Conservation (phyloP, 2,329 filamentous ascomycete species). For the Trichocomaceae sp. region DNA sequence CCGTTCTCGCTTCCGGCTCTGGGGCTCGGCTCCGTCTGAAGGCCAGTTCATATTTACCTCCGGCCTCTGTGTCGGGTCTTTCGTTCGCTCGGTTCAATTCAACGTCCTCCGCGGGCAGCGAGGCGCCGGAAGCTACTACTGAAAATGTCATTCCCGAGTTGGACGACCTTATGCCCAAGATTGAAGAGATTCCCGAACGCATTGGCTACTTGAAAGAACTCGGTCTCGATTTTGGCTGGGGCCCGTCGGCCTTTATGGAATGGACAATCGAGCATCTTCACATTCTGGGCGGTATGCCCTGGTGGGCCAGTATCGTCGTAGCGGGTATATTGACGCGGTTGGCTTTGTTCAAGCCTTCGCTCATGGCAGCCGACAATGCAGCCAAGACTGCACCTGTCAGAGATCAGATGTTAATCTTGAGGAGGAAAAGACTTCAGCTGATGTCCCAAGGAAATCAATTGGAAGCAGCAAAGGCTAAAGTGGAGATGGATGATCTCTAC, state of each 20-base stretch:
- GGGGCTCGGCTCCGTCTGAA: slow-evolving; percentile 3
- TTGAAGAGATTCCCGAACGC: slow-evolving; percentile 60
- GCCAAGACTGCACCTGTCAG: slow-evolving; percentile 55
- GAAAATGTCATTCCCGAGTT: slow-evolving; percentile 14
- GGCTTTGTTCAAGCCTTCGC: slow-evolving; percentile 58
- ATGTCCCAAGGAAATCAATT: slow-evolving; percentile 39
- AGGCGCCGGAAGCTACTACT: slow-evolving; percentile 3
- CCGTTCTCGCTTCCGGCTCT: slow-evolving; percentile 18
- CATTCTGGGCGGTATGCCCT: slow-evolving; percentile 66
- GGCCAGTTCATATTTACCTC: slow-evolving; percentile 7
- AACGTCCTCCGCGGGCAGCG: slow-evolving; percentile 21
- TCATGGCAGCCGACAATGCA: slow-evolving; percentile 55
- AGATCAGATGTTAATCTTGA: slow-evolving; percentile 46
- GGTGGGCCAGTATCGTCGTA: slow-evolving; percentile 69
- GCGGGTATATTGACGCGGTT: slow-evolving; percentile 60
- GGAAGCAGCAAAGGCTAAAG: slow-evolving; percentile 41
- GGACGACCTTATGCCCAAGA: slow-evolving; percentile 21
- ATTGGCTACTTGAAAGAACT: slow-evolving; percentile 77
- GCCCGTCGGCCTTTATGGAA: slow-evolving; percentile 66
- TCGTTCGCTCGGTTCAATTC: slow-evolving; percentile 35
- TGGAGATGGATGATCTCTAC: slow-evolving; percentile 48
- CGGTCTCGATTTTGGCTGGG: slow-evolving; percentile 82
- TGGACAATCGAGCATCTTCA: slow-evolving; percentile 77
- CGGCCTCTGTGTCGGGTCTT: slow-evolving; percentile 19
- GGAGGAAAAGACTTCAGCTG: slow-evolving; percentile 40